Percentiles rank a stretch among this genome's conserved stretches.
Evolutionary conservation across 2,329 filamentous ascomycete genomes (phyloP).

Genomic region (Teratosphaeria viscida): DNA sequence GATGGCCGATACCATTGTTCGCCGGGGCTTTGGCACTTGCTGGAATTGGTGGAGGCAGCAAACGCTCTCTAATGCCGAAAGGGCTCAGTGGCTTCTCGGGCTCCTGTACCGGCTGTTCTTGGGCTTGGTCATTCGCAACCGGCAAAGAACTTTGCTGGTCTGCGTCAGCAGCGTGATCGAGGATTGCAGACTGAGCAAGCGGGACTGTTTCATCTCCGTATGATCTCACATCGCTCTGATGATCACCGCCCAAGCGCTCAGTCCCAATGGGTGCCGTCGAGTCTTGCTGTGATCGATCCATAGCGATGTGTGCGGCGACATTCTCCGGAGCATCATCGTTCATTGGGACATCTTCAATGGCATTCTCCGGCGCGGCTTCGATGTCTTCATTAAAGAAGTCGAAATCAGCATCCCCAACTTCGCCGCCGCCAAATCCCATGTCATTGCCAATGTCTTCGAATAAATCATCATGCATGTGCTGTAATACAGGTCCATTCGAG

Average conservation of each 20-base stretch:
- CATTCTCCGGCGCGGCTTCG: not conserved
- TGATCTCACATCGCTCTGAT: not conserved
- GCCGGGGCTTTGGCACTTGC: conserved; percentile 11
- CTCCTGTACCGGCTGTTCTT: not conserved
- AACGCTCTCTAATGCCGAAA: conserved; percentile 32
- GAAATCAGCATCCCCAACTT: conserved; percentile 75
- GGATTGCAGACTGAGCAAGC: not conserved
- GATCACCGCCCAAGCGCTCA: not conserved
- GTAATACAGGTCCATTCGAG: conserved; percentile 5
- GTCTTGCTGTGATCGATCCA: too few species aligned
- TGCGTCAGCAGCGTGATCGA: not conserved
- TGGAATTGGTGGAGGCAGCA: conserved; percentile 34
- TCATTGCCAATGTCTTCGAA: conserved; percentile 54
- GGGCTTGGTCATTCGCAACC: not conserved
- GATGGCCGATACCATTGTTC: not conserved
- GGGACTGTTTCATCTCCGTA: not conserved
- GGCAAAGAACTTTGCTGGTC: not conserved
- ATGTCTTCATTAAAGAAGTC: conserved; percentile 58
- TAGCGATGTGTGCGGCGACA: not conserved
- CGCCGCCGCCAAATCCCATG: conserved; percentile 59
- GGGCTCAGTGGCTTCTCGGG: conserved; percentile 28
- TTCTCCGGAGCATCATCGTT: not conserved
- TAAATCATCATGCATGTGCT: conserved; percentile 46
- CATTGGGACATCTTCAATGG: conserved; percentile 1
- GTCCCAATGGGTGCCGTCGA: not conserved